A percentile compares a stretch with the other conserved stretches of the same genome.
These are phyloP conservation scores for Botryotinia calthae DNA, from an alignment of 2,329 filamentous ascomycete genomes.

Conservation along the genomic window DNA sequence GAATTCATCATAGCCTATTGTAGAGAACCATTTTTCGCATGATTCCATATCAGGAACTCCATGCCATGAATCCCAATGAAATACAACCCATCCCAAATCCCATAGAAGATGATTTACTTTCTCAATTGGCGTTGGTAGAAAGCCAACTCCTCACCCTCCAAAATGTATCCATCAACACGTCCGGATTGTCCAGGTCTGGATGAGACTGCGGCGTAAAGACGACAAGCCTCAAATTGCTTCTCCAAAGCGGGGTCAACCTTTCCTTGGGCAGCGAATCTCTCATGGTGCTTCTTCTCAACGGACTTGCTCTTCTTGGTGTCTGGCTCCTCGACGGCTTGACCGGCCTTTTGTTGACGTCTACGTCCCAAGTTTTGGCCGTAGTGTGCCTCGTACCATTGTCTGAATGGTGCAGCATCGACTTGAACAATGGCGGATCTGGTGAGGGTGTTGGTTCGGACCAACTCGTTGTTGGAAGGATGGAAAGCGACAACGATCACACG, in stretches of 20 bases:
- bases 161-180: slow-evolving; percentile 93
- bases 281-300: slow-evolving; percentile 94
- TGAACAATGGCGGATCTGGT: slow-evolving; percentile 99
- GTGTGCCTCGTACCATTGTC: slow-evolving; percentile 99
- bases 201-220: slow-evolving; percentile 89
- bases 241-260: slow-evolving; percentile 93
- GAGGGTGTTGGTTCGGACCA: slow-evolving; percentile 99
- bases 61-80: slow-evolving; percentile 37
- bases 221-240: slow-evolving; percentile 99
- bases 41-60: slow-evolving; percentile 35
- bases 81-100: slow-evolving; percentile 35
- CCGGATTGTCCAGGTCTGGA: slow-evolving; percentile 96
- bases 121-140: slow-evolving; percentile 99
- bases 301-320: slow-evolving; percentile 89
- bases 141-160: slow-evolving; percentile 98
- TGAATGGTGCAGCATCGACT: slow-evolving; percentile 97
- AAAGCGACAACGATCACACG: slow-evolving; percentile 97
- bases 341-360: slow-evolving; percentile 78
- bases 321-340: slow-evolving; percentile 45
- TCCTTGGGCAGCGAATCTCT: slow-evolving; percentile 74
- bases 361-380: slow-evolving; percentile 90
- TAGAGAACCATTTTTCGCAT: slow-evolving; percentile 28
- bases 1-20: slow-evolving; percentile 32
- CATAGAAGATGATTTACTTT: slow-evolving; percentile 66
- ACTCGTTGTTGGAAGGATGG: slow-evolving; percentile 99